phyloP scores from a whole-genome alignment of 768 basidiomycete genomes.

The Russula ochroleuca region DNA sequence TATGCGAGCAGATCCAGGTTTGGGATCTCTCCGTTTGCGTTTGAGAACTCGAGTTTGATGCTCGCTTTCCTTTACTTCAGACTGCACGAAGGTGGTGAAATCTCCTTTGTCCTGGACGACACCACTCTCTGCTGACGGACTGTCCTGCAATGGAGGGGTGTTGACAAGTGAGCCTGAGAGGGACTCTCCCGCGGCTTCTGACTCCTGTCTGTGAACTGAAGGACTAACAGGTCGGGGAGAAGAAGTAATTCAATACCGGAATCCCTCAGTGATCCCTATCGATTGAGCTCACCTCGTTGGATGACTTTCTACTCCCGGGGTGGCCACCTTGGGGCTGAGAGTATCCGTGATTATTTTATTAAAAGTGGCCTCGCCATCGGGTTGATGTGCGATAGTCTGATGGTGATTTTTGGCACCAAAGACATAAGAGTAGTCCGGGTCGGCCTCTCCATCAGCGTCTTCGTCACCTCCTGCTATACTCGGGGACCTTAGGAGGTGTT shows the following conservation, averaged over 20 bases:
- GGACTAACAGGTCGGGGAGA: neutral
- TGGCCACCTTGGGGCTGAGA: neutral
- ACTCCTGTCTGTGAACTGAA: neutral
- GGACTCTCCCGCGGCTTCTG: neutral
- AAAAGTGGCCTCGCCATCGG: neutral
- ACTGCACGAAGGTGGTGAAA: neutral
- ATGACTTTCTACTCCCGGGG: neutral
- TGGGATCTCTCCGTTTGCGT: conserved; percentile 31
- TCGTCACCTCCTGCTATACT: conserved; percentile 8
- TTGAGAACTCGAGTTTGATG: conserved; percentile 22
- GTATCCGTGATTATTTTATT: conserved; percentile 2
- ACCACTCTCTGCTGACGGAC: neutral
- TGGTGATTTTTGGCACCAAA: neutral
- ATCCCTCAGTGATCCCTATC: no score
- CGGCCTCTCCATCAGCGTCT: conserved; percentile 28
- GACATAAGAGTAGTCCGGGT: conserved; percentile 23
- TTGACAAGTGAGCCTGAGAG: neutral
- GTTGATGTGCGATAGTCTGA: neutral
- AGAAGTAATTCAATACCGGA: neutral
- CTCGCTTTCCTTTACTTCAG: neutral
- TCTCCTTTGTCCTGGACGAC: neutral
- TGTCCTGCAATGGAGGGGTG: neutral
- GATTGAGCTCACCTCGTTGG: conserved; percentile 6
- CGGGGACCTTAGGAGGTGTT: neutral
- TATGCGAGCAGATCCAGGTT: conserved; percentile 23